Evolutionary conservation across 345 rosid genomes (phyloP), one percentile per base, ranked within the genome.

Genomic region (Murraya koenigii): DNA sequence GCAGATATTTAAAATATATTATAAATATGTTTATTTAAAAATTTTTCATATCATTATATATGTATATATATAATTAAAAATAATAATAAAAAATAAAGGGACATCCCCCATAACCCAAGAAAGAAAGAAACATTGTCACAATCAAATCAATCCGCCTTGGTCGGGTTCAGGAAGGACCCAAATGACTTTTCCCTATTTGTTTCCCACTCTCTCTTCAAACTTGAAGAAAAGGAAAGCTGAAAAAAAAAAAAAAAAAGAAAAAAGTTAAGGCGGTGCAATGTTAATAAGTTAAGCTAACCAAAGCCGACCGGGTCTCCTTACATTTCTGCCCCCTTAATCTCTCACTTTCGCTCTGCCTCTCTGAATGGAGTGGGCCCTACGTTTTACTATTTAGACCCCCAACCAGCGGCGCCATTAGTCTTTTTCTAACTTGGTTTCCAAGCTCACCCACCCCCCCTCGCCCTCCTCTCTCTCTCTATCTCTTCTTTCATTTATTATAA

Each of bases 321-420:
- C 63, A 32, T 32, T 4, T 36, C 0, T 10, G 5, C 13, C 17
- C 38, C 28, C 20, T 39, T 44, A 2, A 44, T 1, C 49, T 44
- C 17, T 44, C 5, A 1, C 49, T 44, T 44, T 44, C 49, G 10
- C 3, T 41, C 15, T 2, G 0, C 9, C 41, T 8, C 14, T 41
- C 47, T 10, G 13, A 2, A 13, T 13, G 49, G 17, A 3, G 13
- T 44, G 49, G 49, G 49, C 49, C 49, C 22, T 5, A 17, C 20
- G 0, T 5, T 1, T 52, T 49, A 59, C 20, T 61, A 17, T 52
- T 44, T 30, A 41, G 52, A n/a, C 84, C 82, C 72, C 77, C 80
- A 82, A 79, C 84, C 86, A 81, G 87, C 94, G 84, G 91, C 87
- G 87, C 89, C 83, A 76, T 71, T 80, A 72, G 82, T 79, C 81